Evolutionary conservation across 1,284 basidiomycete genomes (phyloP).

Genomic region (Cronartium quercuum): DNA sequence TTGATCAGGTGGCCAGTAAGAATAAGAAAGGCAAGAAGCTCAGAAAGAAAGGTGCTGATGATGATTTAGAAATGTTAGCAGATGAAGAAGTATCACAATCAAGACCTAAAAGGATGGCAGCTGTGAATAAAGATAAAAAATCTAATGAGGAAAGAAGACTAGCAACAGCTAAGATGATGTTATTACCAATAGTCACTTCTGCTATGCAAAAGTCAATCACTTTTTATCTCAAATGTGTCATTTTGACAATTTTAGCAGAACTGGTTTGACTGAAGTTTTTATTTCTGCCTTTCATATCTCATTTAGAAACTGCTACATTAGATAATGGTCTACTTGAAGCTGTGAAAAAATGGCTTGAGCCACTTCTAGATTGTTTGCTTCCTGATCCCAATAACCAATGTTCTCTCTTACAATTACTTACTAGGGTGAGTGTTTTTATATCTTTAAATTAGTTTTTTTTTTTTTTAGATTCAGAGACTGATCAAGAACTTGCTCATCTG

Average conservation of each 20-base stretch:
- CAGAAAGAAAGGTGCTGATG: conserved; percentile 13
- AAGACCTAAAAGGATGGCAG: conserved; percentile 75
- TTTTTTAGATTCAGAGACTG: not conserved
- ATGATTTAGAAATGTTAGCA: conserved; percentile 71
- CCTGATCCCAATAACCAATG: conserved; percentile 94
- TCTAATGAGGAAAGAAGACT: conserved; percentile 77
- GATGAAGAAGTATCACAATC: conserved; percentile 85
- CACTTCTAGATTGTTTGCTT: conserved; percentile 81
- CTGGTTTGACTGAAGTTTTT: too few relatives aligned
- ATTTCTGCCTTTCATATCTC: too few relatives aligned
- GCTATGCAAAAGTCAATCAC: conserved; percentile 78
- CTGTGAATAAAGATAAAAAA: conserved; percentile 76
- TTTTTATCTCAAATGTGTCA: too few relatives aligned
- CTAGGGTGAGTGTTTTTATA: conserved; percentile 57
- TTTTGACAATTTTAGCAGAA: too few relatives aligned
- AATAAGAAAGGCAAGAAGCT: conserved; percentile 24
- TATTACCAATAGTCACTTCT: conserved; percentile 83
- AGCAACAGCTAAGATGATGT: conserved; percentile 73
- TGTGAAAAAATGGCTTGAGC: conserved; percentile 87
- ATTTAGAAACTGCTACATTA: too few relatives aligned
- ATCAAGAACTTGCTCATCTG: not conserved
- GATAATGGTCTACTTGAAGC: conserved; percentile 85
- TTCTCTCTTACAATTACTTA: conserved; percentile 76
- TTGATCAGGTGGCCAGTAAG: conserved; percentile 34
- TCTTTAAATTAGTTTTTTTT: too few relatives aligned